phyloP scores from a whole-genome alignment of 2,329 filamentous ascomycete genomes.

The Diaporthe humulicola region DNA sequence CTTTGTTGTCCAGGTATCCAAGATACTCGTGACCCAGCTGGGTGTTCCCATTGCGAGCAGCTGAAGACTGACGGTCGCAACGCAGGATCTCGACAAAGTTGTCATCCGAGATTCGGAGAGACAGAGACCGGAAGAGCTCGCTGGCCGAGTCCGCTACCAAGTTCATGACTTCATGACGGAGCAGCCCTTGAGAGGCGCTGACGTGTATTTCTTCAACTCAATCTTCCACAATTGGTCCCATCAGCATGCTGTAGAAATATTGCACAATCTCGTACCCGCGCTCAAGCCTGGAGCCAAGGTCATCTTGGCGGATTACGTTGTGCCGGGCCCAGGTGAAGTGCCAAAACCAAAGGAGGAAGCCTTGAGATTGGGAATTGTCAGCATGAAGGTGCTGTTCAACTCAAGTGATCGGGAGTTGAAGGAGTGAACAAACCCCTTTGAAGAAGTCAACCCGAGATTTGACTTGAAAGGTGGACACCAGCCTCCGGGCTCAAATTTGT shows the following conservation, averaged over 20 bases:
- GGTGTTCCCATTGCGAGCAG: neutral
- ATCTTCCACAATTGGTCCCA: slow-evolving; percentile 53
- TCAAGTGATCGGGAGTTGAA: slow-evolving; percentile 21
- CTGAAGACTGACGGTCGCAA: neutral
- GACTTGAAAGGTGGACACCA: slow-evolving; percentile 11
- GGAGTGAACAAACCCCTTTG: slow-evolving; percentile 19
- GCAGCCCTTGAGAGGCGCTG: slow-evolving; percentile 44
- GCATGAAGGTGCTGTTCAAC: slow-evolving; percentile 29
- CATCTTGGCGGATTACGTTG: slow-evolving; percentile 45
- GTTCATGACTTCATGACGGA: slow-evolving; percentile 48
- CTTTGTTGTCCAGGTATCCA: slow-evolving; percentile 43
- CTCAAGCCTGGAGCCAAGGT: slow-evolving; percentile 46
- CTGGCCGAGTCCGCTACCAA: slow-evolving; percentile 42
- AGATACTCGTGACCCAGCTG: neutral
- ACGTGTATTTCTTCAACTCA: slow-evolving; percentile 49
- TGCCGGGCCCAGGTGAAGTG: slow-evolving; percentile 43
- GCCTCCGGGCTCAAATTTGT: slow-evolving; percentile 17
- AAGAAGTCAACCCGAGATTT: slow-evolving; percentile 4
- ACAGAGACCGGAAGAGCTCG: slow-evolving; percentile 42
- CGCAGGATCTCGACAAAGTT: slow-evolving; percentile 5
- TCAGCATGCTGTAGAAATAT: slow-evolving; percentile 49
- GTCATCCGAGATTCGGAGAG: slow-evolving; percentile 41
- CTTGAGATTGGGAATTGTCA: slow-evolving; percentile 7
- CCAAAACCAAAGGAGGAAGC: neutral
- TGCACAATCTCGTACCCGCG: slow-evolving; percentile 48